These are phyloP conservation scores for Globisporangium ultimum DNA, from an alignment of 352 stramenopile genomes.

Conservation along the genomic window DNA sequence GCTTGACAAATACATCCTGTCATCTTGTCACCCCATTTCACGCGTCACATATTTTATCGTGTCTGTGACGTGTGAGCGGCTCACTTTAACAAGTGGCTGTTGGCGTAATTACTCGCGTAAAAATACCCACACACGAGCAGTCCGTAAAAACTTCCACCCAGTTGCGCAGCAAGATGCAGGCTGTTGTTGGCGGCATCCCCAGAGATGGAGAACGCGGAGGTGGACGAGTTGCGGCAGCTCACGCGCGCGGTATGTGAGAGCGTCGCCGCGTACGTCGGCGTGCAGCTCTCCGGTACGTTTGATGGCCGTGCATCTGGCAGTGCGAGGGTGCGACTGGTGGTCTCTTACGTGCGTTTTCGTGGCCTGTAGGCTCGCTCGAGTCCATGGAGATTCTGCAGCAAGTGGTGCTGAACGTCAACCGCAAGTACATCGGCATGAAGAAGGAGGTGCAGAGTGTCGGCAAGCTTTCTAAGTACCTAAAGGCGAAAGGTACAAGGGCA, in stretches of 20 bases:
- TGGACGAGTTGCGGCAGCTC: slow-evolving; percentile 55
- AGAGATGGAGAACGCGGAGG: slow-evolving; percentile 59
- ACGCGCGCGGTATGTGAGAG: slow-evolving; percentile 66
- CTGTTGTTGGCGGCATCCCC: background rate
- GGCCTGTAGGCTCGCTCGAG: slow-evolving; percentile 56
- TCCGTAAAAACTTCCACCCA: slow-evolving; percentile 2
- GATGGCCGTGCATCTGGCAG: background rate
- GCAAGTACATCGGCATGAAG: slow-evolving; percentile 65
- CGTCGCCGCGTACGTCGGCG: slow-evolving; percentile 61
- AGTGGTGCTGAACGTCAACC: slow-evolving; percentile 53
- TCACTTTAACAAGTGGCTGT: slow-evolving; percentile 1
- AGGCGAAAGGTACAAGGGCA: slow-evolving; percentile 46
- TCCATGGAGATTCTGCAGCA: slow-evolving; percentile 69
- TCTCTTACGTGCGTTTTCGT: background rate
- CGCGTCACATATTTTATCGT: slow-evolving; percentile 6
- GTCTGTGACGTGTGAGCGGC: slow-evolving; percentile 9
- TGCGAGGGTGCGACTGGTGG: background rate
- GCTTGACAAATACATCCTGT: background rate
- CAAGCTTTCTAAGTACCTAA: slow-evolving; percentile 64
- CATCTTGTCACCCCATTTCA: background rate
- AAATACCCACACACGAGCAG: no score
- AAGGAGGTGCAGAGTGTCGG: slow-evolving; percentile 52
- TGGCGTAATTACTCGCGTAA: slow-evolving; percentile 6
- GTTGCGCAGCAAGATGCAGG: background rate
- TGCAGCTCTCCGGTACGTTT: slow-evolving; percentile 54